A percentile compares a stretch with the other conserved stretches of the same genome.
Evolutionary conservation across 2,329 filamentous ascomycete genomes (phyloP).

Genomic region (Epichloe amarillans): DNA sequence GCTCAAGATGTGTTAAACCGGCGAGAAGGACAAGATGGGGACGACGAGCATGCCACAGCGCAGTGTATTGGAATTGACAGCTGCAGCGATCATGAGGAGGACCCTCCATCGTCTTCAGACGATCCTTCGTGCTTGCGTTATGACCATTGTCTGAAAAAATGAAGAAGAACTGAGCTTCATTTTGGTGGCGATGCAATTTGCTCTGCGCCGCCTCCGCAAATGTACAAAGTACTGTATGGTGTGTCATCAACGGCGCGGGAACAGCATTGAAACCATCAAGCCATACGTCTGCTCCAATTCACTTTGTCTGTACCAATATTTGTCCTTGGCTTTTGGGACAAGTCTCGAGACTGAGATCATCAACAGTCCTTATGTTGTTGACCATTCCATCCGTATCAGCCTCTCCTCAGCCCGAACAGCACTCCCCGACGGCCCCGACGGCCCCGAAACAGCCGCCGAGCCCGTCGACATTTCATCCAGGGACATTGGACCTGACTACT

Average conservation of each 20-base stretch:
- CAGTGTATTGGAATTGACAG: background rate
- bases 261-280: slow-evolving; percentile 56
- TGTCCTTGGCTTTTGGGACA: slow-evolving; percentile 72
- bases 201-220: slow-evolving; percentile 60
- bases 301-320: slow-evolving; percentile 79
- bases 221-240: slow-evolving; percentile 82
- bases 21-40: background rate
- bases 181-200: slow-evolving; percentile 57
- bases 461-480: slow-evolving; percentile 44
- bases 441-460: background rate
- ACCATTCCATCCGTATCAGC: slow-evolving; percentile 24
- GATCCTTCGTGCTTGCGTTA: slow-evolving; percentile 10
- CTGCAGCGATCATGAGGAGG: background rate
- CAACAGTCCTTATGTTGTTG: slow-evolving; percentile 68
- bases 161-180: slow-evolving; percentile 33
- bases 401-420: no score
- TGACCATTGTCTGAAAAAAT: slow-evolving; percentile 19
- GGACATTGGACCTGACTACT: slow-evolving; percentile 44
- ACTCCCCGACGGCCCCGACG: no score
- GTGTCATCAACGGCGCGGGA: slow-evolving; percentile 57
- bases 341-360: slow-evolving; percentile 76
- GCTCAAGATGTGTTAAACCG: slow-evolving; percentile 10
- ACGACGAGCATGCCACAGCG: background rate
- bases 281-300: slow-evolving; percentile 65
- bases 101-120: slow-evolving; percentile 3